Base-by-base conservation (phyloP, 139 green algal genomes). In the Chloropicon primus region DNA sequence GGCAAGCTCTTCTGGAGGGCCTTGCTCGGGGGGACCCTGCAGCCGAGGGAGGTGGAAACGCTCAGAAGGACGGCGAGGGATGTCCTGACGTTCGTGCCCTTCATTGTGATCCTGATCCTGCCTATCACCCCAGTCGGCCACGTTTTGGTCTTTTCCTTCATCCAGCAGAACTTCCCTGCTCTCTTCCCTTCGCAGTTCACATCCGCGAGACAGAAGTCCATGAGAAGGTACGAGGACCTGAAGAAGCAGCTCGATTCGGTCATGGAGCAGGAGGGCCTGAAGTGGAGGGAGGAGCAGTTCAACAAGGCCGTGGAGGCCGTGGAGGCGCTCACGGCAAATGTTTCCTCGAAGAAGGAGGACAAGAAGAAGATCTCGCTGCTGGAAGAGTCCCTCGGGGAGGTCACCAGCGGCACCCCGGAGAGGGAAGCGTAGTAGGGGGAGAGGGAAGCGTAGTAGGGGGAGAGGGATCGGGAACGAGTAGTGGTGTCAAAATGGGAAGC, bases 141-240 rank as follows among this genome's bases (percentile, higher is more conserved):
- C 83, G 95, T 99, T 27, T 85, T 98, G 10, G 87, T 98, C 24
- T 99, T 98, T 83, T 87, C 89, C 28, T 97, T 98, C 87, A 89
- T 98, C 26, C 94, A 99, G 84, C 80, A 86, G 62, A 98, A 98
- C 87, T 99, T 99, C 83, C 95, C 95, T 0, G 86, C 83, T 75
- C 93, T 98, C 82, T 99, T 98, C 85, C 95, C 95, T 28, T 93
- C 85, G 25, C 95, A 97, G 85, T 98, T 99, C 85, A 93, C 90
- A 28, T 84, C 54, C 26, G 76, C 89, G 28, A 84, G 94, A 23
- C 94, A 98, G 84, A 89, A 94, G 54, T 86, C 95, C 25, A 90
- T 92, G 83, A 86, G 74, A 1, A 92, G 89, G 80, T 95, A 95
- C 80, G 90, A 96, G 81, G 88, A 92, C 62, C 84, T 95, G 25